Evolutionary conservation across 2,329 filamentous ascomycete species (phyloP).

Genomic region (Monilinia vaccinii-corymbosi): DNA sequence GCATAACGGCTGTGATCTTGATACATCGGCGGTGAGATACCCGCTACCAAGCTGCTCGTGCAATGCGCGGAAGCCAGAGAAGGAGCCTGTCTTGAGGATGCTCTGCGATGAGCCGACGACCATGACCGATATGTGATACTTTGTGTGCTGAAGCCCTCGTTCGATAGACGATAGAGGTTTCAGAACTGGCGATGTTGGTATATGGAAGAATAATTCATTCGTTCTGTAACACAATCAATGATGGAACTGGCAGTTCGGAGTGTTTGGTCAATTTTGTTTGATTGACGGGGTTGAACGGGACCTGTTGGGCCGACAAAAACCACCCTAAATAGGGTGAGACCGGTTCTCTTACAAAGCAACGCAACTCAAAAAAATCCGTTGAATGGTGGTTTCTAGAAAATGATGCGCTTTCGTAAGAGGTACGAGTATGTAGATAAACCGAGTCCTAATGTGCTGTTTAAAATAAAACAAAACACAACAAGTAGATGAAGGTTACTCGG

Average conservation of each 20-base stretch:
- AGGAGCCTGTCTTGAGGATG: conserved; percentile 43
- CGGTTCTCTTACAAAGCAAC: conserved; percentile 5
- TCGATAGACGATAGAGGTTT: conserved; percentile 13
- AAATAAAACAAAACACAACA: too few relatives aligned
- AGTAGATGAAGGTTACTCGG: too few relatives aligned
- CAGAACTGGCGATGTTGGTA: conserved; percentile 9
- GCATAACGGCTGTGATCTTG: conserved; percentile 60
- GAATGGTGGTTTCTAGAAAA: not conserved
- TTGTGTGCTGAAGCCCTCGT: conserved; percentile 11
- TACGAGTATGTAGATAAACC: too few relatives aligned
- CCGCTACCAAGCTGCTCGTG: conserved; percentile 42
- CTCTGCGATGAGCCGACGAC: conserved; percentile 17
- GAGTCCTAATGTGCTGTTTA: too few relatives aligned
- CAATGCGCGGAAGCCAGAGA: conserved; percentile 46
- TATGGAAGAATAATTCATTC: conserved; percentile 4
- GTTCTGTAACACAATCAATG: conserved; percentile 7
- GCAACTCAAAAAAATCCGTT: too few relatives aligned
- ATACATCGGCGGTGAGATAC: conserved; percentile 45
- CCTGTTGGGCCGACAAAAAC: not conserved
- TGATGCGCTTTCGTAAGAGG: too few relatives aligned
- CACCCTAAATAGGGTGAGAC: not conserved
- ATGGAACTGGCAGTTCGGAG: conserved; percentile 2
- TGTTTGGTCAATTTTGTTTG: not conserved
- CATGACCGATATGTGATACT: conserved; percentile 15
- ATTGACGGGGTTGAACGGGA: not conserved